phyloP scores from a whole-genome alignment of 805 yeast genomes.

The Yamadazyma paraphyllophila region DNA sequence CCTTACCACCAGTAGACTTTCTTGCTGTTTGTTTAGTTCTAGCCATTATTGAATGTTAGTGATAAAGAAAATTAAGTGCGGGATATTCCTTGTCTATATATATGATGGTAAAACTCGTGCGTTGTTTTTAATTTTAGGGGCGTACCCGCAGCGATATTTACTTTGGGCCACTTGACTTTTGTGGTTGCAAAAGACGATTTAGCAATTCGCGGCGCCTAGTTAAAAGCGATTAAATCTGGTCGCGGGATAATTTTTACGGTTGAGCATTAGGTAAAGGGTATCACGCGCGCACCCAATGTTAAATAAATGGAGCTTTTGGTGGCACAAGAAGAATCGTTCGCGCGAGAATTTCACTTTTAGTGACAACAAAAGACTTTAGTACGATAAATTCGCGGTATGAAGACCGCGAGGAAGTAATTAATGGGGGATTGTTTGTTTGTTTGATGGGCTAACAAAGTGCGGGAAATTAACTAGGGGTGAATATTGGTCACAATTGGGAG shows the following conservation, averaged over 20 bases:
- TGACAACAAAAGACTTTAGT: not conserved
- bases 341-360: not conserved
- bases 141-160: not conserved
- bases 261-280: not conserved
- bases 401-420: not conserved
- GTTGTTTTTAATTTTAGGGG: not conserved
- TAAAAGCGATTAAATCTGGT: not conserved
- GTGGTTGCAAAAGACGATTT: not conserved
- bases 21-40: constrained; percentile 52
- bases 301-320: not conserved
- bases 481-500: not conserved
- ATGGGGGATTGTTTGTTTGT: not conserved
- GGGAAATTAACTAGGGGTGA: constrained; percentile 1
- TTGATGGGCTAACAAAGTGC: constrained; percentile 5
- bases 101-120: not conserved
- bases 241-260: not conserved
- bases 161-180: not conserved
- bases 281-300: not conserved
- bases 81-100: not conserved
- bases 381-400: not conserved
- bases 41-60: constrained; percentile 33
- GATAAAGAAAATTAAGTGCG: not conserved
- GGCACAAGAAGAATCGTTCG: not conserved
- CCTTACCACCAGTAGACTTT: constrained; percentile 52
- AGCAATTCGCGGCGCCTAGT: not conserved